Evolutionary conservation across 2,329 filamentous ascomycete genomes (phyloP), one percentile per base, ranked within the genome.

Genomic region (Raffaelea albimanens): DNA sequence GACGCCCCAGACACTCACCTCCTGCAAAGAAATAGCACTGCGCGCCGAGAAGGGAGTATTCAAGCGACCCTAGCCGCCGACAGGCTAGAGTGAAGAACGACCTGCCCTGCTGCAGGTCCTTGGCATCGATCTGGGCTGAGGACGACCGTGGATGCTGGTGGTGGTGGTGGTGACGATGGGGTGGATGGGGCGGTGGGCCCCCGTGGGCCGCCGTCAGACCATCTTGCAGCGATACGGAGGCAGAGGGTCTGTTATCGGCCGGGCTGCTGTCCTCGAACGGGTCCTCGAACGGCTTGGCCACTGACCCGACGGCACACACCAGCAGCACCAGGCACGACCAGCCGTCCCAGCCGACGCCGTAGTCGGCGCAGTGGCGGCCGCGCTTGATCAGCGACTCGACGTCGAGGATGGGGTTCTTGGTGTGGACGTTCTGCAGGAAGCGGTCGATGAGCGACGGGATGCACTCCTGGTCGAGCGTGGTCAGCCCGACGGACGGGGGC

Each of bases 361-460:
- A 14, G 8, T 47, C 45, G 20, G 40, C 31, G 18, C 29, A 22
- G 19, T 18, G 33, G 5, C 45, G 40, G 18, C 19, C 40, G 16
- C 19, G 22, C n/a, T n/a, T 16, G 18, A 34, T n/a, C n/a, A 47
- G 21, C 5, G 25, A 19, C 20, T 38, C 40, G 20, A 43, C 45
- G 40, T 47, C 45, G 29, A 47, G 45, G 33, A 47, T 47, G 38
- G 45, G 25, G 34, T 47, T 47, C 16, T 43, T 42, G 29, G 31
- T 43, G 40, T 47, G 45, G 5, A 47, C 46, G 44, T 50, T 20
- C 5, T 46, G 36, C 20, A 46, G 20, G 39, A 44, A 44, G 31
- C 43, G 18, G 29, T 44, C 29, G 19, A 44, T 19, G 18, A 44
- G 21, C 9, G n/a, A 10, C 14, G 43, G 43, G 19, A 44, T 44